These are phyloP conservation scores for Ustanciosporium gigantosporum DNA, from an alignment of 1,284 basidiomycete genomes.

Conservation along the genomic window DNA sequence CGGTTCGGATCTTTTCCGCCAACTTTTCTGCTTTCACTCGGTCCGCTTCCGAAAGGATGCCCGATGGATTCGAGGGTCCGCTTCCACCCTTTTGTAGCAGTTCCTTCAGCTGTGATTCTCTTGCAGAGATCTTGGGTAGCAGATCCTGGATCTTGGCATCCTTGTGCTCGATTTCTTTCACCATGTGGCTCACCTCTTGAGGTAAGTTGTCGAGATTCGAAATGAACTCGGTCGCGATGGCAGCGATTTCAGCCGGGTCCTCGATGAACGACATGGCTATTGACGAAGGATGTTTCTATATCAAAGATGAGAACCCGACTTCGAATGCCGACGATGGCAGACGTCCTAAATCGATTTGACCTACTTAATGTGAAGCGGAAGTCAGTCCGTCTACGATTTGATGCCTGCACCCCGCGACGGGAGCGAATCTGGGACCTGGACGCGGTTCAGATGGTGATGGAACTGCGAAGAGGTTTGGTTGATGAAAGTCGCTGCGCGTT, in stretches of 20 bases:
- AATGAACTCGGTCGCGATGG: conserved; percentile 54
- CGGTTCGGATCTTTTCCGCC: conserved; percentile 44
- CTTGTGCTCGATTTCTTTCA: conserved; percentile 60
- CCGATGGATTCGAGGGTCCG: conserved; percentile 19
- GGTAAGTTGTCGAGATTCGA: conserved; percentile 56
- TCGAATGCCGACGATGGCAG: too few species aligned
- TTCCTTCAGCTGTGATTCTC: conserved; percentile 50
- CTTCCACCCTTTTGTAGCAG: conserved; percentile 30
- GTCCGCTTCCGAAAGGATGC: conserved; percentile 36
- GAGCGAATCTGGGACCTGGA: too few species aligned
- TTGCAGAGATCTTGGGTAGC: conserved; percentile 46
- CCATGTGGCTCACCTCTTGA: conserved; percentile 53
- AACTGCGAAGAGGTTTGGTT: too few species aligned
- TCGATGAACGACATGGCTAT: conserved; percentile 51
- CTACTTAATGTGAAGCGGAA: too few species aligned
- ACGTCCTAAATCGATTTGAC: too few species aligned
- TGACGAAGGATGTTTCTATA: background rate
- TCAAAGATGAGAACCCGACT: too few species aligned
- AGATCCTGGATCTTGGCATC: conserved; percentile 56
- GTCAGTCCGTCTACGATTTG: too few species aligned
- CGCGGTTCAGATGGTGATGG: too few species aligned
- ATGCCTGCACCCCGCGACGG: too few species aligned
- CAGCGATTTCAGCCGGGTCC: conserved; percentile 58
- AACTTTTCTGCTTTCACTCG: conserved; percentile 52
- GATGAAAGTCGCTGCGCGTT: too few species aligned